Conservation (phyloP, 2,329 filamentous ascomycete species). For the Penicillium sp. region DNA sequence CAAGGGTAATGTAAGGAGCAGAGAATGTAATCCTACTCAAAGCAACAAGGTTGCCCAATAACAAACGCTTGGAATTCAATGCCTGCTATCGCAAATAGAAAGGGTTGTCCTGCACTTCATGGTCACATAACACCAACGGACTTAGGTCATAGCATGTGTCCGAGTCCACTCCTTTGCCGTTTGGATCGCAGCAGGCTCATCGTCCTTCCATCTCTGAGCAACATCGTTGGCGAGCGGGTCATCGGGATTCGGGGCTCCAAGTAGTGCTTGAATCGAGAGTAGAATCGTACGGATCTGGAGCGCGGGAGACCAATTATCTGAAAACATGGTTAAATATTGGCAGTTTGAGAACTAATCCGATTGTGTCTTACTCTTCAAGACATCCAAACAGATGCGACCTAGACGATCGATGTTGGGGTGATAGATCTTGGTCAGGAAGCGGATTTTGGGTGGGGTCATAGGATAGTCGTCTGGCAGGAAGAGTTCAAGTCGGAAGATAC, state of each 20-base stretch:
- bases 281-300: conserved; percentile 97
- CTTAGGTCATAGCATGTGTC: conserved; percentile 66
- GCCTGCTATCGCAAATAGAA: conserved; percentile 12
- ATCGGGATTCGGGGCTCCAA: conserved; percentile 95
- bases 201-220: conserved; percentile 96
- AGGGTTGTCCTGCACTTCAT: conserved; percentile 24
- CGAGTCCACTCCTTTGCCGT: conserved; percentile 91
- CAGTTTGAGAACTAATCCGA: too few relatives aligned
- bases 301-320: conserved; percentile 98
- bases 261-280: conserved; percentile 94
- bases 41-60: conserved; percentile 8
- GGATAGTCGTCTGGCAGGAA: conserved; percentile 98
- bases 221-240: conserved; percentile 98
- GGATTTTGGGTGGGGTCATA: conserved; percentile 98
- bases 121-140: conserved; percentile 28
- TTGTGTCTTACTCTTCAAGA: conserved; percentile 76
- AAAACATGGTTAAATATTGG: conserved; percentile 5
- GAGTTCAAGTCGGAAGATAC: conserved; percentile 93
- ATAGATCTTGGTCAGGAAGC: conserved; percentile 98
- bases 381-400: conserved; percentile 93
- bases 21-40: conserved; percentile 10
- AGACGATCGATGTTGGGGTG: conserved; percentile 99
- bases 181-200: conserved; percentile 86
- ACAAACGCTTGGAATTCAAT: conserved; percentile 14
- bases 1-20: conserved; percentile 2